Percentiles rank a stretch among this genome's conserved stretches.
Evolutionary conservation across 352 stramenopile genomes (phyloP).

Genomic region (Elongisporangium senticosum): DNA sequence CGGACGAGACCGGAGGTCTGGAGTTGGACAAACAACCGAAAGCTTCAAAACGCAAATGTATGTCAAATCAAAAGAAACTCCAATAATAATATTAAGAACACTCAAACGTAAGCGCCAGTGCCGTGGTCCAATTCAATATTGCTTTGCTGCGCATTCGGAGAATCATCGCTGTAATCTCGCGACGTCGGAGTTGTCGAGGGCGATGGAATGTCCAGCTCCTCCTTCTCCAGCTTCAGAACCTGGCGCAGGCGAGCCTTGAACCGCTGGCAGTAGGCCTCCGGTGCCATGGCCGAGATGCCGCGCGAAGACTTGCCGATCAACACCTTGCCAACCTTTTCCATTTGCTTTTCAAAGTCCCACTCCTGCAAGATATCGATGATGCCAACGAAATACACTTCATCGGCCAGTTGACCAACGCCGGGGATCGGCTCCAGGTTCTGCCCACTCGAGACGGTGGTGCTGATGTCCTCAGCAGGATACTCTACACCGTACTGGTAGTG

Average conservation of each 20-base stretch:
- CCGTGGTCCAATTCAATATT: background rate
- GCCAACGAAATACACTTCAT: conserved; percentile 75
- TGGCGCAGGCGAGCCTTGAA: conserved; percentile 57
- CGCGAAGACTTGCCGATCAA: conserved; percentile 55
- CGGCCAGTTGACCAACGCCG: conserved; percentile 16
- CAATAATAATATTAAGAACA: background rate
- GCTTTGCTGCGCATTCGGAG: background rate
- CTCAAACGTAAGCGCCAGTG: background rate
- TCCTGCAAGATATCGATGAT: conserved; percentile 85
- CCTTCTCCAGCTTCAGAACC: conserved; percentile 22
- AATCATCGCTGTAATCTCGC: background rate
- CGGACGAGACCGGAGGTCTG: no score
- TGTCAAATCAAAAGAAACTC: background rate
- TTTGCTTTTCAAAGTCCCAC: conserved; percentile 78
- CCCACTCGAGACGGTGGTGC: conserved; percentile 2
- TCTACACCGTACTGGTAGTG: conserved; percentile 3
- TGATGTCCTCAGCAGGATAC: background rate
- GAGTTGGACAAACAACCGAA: background rate
- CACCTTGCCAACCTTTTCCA: conserved; percentile 72
- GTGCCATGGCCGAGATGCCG: conserved; percentile 61
- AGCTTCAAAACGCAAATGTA: background rate
- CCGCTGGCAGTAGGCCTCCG: conserved; percentile 56
- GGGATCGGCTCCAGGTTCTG: conserved; percentile 20
- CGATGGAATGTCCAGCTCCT: background rate
- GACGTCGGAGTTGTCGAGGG: background rate